Conservation (phyloP, 441 rosid genomes). For the Erodium moschatum region DNA sequence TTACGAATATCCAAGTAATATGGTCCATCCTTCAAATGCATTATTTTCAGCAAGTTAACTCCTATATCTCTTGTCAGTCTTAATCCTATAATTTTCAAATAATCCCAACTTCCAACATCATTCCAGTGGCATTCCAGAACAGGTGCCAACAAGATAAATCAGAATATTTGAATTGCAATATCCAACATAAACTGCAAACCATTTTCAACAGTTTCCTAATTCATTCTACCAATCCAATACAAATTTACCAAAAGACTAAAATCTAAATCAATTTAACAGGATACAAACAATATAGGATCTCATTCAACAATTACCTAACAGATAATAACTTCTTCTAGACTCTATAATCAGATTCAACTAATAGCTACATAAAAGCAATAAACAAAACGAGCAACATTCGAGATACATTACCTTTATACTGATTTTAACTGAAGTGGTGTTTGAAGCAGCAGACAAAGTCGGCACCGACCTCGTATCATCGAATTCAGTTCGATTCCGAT, state of each 20-base stretch:
- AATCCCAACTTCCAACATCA: neutral
- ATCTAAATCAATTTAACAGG: neutral
- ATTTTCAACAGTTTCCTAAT: neutral
- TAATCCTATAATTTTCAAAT: neutral
- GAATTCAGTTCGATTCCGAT: constrained; percentile 25
- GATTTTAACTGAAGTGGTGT: constrained; percentile 15
- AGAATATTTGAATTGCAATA: neutral
- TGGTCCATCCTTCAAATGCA: neutral
- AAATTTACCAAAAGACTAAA: neutral
- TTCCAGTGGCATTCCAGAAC: too few species aligned
- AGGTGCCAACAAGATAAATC: too few species aligned
- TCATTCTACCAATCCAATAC: neutral
- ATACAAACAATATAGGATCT: neutral
- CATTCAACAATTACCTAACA: neutral
- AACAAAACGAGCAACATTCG: neutral
- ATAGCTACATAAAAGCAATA: neutral
- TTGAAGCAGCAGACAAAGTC: constrained; percentile 20
- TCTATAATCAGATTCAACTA: neutral
- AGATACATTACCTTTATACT: constrained; percentile 36
- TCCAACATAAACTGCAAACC: neutral
- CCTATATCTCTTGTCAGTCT: neutral
- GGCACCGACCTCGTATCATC: constrained; percentile 19
- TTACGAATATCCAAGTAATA: neutral
- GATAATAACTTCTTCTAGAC: neutral
- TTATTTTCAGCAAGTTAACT: too few species aligned